Evolutionary conservation across 208 protist genomes (phyloP), one percentile per base, ranked within the genome.

Genomic region (Leishmania major): DNA sequence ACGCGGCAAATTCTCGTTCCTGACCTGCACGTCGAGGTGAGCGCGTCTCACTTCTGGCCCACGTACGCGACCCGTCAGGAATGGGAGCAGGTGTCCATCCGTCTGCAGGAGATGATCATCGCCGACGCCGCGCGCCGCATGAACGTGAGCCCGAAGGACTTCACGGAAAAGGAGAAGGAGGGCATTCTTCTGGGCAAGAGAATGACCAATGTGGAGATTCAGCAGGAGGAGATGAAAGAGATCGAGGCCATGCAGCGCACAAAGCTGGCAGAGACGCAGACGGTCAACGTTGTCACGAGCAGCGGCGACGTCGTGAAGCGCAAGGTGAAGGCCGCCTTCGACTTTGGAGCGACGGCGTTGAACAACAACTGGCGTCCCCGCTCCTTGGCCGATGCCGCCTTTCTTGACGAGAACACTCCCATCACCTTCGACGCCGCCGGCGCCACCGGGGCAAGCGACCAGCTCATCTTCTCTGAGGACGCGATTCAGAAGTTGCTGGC

Each of bases 131-230:
- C 99, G 72, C 99, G 99, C 69, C 99, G 99, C 87, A 99, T 99
- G 93, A 99, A 99, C 90, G 99, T 99, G 25, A 99, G 99, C 87
- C 98, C 99, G 28, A 96, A 98, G 10, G 97, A 99, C 62, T 98
- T 99, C 45, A 99, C 99, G 8, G 99, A 99, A 91, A 98, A 97
- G 64, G 99, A 99, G 88, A 99, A 99, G 88, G 91, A 99, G 82
- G 99, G 99, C 89, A 99, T 99, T 89, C 99, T 99, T 86, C 92
- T 99, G 11, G 99, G 99, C 77, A 99, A 99, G 94, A 97, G 99
- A 83, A 99, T 99, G 88, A 93, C 97, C 25, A 98, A 99, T 55
- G 97, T 99, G 49, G 99, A 99, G 70, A 94, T 99, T 85, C 99
- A 99, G 92, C 92, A 99, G 76, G 99, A 99, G 90, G 95, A 99